Percentiles rank a stretch among this genome's conserved stretches.
phyloP scores from a whole-genome alignment of 2,329 filamentous ascomycete species.

The Colletotrichum orchidophilum region DNA sequence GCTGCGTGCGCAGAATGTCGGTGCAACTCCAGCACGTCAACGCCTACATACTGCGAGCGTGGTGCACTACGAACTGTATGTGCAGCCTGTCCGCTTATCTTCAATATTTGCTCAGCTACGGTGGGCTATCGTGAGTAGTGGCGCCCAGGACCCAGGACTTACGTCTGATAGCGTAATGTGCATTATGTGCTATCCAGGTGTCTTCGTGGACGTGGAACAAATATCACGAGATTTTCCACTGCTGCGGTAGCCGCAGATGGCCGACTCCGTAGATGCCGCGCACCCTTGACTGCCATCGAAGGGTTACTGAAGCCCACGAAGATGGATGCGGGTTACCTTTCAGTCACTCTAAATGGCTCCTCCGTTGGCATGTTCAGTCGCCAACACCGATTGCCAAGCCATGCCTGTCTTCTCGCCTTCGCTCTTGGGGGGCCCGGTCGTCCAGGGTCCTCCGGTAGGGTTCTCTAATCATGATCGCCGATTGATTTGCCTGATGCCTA shows the following conservation, averaged over 20 bases:
- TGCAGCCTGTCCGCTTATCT: background rate
- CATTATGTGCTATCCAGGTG: slow-evolving; percentile 14
- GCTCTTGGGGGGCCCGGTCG: background rate
- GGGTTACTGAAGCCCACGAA: background rate
- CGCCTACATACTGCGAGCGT: no score
- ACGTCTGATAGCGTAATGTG: slow-evolving; percentile 20
- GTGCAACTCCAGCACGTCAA: slow-evolving; percentile 15
- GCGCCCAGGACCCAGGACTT: background rate
- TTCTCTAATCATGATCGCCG: slow-evolving; percentile 20
- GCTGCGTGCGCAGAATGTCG: slow-evolving; percentile 9
- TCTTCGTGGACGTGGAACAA: background rate
- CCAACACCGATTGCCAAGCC: background rate
- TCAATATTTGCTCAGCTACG: background rate
- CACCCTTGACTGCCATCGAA: background rate
- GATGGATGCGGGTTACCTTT: slow-evolving; percentile 9
- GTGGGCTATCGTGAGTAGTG: background rate
- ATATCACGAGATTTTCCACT: background rate
- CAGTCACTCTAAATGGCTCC: background rate
- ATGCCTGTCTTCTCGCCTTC: background rate
- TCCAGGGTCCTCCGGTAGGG: slow-evolving; percentile 9
- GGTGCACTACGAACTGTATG: background rate
- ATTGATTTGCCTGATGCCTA: slow-evolving; percentile 10
- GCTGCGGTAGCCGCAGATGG: background rate
- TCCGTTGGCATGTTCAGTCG: background rate
- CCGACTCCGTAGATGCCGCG: slow-evolving; percentile 1